These are phyloP conservation scores for Fonsecaea nubica DNA, from an alignment of 2,329 filamentous ascomycete genomes.

Conservation along the genomic window DNA sequence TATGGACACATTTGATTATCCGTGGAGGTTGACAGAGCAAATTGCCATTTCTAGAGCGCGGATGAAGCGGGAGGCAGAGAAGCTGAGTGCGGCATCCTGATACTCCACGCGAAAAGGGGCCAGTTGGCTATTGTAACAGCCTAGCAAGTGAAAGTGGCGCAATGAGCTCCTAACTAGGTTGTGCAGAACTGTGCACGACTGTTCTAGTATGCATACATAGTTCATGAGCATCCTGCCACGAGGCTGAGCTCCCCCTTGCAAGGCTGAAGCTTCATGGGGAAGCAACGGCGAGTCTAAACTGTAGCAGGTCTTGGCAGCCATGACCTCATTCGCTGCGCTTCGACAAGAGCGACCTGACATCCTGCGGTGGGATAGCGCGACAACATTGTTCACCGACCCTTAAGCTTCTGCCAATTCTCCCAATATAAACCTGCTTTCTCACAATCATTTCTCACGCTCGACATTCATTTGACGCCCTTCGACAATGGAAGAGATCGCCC, in stretches of 20 bases:
- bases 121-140: background rate
- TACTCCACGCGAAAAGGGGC: background rate
- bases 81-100: slow-evolving; percentile 6
- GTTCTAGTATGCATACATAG: background rate
- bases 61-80: slow-evolving; percentile 10
- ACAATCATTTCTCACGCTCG: background rate
- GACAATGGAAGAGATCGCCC: slow-evolving; percentile 95
- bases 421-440: slow-evolving; percentile 9
- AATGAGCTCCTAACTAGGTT: background rate
- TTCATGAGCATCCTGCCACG: background rate
- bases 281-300: background rate
- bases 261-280: slow-evolving; percentile 5
- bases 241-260: slow-evolving; percentile 15
- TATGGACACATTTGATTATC: slow-evolving; percentile 36
- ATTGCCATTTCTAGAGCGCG: slow-evolving; percentile 21
- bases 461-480: slow-evolving; percentile 16
- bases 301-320: slow-evolving; percentile 17
- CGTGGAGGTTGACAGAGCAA: slow-evolving; percentile 32
- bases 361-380: slow-evolving; percentile 20
- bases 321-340: slow-evolving; percentile 25
- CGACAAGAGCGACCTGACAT: slow-evolving; percentile 3
- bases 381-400: slow-evolving; percentile 32
- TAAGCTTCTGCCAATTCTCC: slow-evolving; percentile 3
- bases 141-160: background rate
- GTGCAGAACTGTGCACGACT: too few species aligned